These are phyloP conservation scores for Fomitopsis betulina DNA, from an alignment of 1,284 basidiomycete species.

Conservation along the genomic window DNA sequence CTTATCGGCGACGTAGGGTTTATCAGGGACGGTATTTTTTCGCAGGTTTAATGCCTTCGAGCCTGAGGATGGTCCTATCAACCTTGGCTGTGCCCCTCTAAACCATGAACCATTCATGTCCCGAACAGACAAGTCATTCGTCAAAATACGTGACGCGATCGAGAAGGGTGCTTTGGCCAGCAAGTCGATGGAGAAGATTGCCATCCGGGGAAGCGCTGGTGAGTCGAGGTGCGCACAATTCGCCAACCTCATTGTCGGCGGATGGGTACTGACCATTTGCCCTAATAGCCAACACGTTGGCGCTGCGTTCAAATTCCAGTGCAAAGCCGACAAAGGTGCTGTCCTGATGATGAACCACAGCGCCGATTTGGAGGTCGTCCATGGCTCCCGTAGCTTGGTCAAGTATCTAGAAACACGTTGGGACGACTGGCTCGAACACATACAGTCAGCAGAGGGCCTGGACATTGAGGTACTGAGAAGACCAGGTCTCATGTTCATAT, in stretches of 20 bases:
- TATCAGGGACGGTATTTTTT: conserved; percentile 9
- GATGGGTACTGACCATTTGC: not conserved
- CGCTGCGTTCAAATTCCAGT: not conserved
- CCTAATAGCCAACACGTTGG: not conserved
- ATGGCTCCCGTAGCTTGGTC: not conserved
- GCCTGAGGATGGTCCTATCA: not conserved
- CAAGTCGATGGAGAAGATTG: not conserved
- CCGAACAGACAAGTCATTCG: not conserved
- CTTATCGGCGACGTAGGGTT: conserved; percentile 14
- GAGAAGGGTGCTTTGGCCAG: not conserved
- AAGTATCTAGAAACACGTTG: not conserved
- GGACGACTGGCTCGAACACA: not conserved
- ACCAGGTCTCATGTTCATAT: not conserved
- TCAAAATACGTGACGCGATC: not conserved
- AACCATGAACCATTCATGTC: not conserved
- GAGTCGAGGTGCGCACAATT: not conserved
- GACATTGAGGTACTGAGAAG: not conserved
- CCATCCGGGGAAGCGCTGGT: not conserved
- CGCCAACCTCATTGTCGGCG: not conserved
- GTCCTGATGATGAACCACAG: not conserved
- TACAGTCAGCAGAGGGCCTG: not conserved
- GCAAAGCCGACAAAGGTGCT: not conserved
- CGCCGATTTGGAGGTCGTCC: not conserved
- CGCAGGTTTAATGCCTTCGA: conserved; percentile 12
- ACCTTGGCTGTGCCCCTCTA: not conserved